Base-by-base conservation (phyloP, 331 rosid species). In the Erythrophleum ivorense region DNA sequence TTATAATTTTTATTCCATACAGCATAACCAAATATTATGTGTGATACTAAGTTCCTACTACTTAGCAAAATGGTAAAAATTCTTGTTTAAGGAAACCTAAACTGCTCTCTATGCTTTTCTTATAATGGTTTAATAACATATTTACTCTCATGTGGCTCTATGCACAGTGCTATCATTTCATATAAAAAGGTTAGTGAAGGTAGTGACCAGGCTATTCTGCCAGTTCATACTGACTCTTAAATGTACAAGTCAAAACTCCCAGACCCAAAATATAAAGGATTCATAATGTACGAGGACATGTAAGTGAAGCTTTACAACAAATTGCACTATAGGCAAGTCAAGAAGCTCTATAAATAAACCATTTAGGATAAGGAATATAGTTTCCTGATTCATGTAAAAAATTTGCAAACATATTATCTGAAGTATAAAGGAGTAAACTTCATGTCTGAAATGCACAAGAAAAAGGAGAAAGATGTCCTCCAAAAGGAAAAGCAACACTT, bases 41-140 rank as follows among this genome's bases (percentile, higher is more conserved):
- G 52, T 48, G 14, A 11, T 48, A 12, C 68, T 13, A 12, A 62
- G 43, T 12, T 24, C 67, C 12, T 24, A 31, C 38, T 31, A 5
- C 13, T 34, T 6, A 11, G 8, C 8, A 60, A 60, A 24, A 60
- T 60, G 67, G 18, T 38, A 50, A 34, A 10, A 65, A 64, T 64
- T 48, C 7, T 6, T 48, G 9, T 64, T 41, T 7, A 34, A 78
- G 55, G 34, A 49, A 46, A 36, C 6, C 50, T 48, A 14, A 4
- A 9, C 36, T 40, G 70, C 69, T 41, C 70, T 33, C 50, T 6
- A 10, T 38, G 81, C 24, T 48, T 18, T 77, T 48, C 2, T 49
- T 64, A 45, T 3, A 62, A 78, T 12, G 33, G 29, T 78, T 64
- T 63, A 50, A 10, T 48, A 34, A 64, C 81, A 78, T 65, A n/a